phyloP scores from a whole-genome alignment of 257 asterid genomes.

The Paulownia fortunei region DNA sequence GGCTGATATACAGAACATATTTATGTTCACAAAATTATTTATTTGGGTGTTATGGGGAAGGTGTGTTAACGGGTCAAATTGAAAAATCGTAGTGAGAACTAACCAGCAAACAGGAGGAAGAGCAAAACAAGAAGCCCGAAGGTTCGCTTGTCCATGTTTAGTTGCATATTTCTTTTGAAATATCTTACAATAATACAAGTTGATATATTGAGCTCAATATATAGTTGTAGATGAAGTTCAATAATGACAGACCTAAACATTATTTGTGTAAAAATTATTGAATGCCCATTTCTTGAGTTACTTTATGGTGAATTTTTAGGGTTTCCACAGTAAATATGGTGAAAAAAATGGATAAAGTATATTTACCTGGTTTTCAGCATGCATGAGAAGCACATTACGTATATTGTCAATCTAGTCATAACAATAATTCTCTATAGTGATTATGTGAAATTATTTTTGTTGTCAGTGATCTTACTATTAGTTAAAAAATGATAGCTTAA shows the following conservation, averaged over 20 bases:
- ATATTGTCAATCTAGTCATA: too few relatives aligned
- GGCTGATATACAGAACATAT: too few relatives aligned
- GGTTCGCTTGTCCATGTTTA: conserved; percentile 2
- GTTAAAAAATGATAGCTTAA: too few relatives aligned
- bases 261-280: background rate
- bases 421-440: too few relatives aligned
- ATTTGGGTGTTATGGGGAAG: background rate
- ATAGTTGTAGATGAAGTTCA: background rate
- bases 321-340: background rate
- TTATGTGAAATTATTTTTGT: too few relatives aligned
- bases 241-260: background rate
- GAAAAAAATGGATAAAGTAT: background rate
- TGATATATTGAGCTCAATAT: background rate
- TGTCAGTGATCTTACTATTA: too few relatives aligned
- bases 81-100: background rate
- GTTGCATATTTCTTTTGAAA: background rate
- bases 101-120: background rate
- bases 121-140: background rate
- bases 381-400: too few relatives aligned
- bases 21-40: background rate
- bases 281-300: background rate
- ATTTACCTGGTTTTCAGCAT: background rate
- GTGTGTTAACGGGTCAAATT: background rate
- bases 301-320: background rate
- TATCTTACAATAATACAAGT: background rate